phyloP scores from a whole-genome alignment of 148 eudicot species.

The Cornus florida region DNA sequence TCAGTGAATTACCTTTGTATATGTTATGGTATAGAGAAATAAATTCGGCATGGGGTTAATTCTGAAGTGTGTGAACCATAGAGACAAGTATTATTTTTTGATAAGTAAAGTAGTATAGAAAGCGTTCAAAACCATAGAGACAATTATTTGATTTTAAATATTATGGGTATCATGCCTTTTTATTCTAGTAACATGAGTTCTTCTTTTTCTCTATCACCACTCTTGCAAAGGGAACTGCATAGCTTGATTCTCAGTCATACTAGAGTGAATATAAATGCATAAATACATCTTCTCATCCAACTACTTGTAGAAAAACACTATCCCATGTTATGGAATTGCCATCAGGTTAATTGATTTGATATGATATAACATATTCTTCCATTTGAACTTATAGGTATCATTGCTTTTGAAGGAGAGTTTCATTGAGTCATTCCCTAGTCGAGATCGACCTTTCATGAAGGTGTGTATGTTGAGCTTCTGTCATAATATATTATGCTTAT shows the following conservation, averaged over 20 bases:
- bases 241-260: not conserved
- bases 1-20: too few relatives aligned
- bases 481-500: not conserved
- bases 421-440: constrained; percentile 80
- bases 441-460: constrained; percentile 90
- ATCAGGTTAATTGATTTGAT: not conserved
- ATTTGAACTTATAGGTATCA: constrained; percentile 60
- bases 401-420: constrained; percentile 91
- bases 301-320: not conserved
- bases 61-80: too few relatives aligned
- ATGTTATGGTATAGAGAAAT: too few relatives aligned
- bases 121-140: too few relatives aligned
- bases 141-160: too few relatives aligned
- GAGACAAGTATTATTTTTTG: too few relatives aligned
- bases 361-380: not conserved
- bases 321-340: not conserved
- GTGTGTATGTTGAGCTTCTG: constrained; percentile 28
- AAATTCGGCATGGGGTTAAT: too few relatives aligned
- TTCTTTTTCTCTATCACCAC: not conserved
- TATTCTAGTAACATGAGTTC: not conserved
- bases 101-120: too few relatives aligned
- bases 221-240: not conserved
- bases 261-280: not conserved
- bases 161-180: too few relatives aligned
- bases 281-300: not conserved